Base-by-base conservation (phyloP, 2,329 filamentous ascomycete species). In the Diatrype stigma region DNA sequence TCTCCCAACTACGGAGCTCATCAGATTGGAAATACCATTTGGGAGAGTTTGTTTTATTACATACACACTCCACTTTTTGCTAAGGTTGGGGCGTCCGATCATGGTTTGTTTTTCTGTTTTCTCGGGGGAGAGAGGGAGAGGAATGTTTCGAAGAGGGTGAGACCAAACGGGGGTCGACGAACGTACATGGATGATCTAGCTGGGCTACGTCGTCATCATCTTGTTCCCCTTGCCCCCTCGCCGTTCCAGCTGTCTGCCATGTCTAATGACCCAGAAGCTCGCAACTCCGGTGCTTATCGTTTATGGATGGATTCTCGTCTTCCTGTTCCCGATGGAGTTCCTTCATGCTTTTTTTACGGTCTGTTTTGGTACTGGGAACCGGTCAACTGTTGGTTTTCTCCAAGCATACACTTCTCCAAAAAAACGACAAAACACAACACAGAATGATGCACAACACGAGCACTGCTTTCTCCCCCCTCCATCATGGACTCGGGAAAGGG, bases 11-110 rank as follows among this genome's bases (percentile, higher is more conserved):
- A 26, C n/a, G 5, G 57, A 57, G 57, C 63, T 73, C 72, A 71
- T 75, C 75, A 78, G 73, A 79, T 77, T 79, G 76, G 70, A 70
- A 62, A 68, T 63, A 71, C 70, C 70, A 71, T 71, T 71, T 67
- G 74, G 74, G 73, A 73, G 73, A 70, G 52, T 37, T 16, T 14
- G 52, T 37, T 16, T 14, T 62, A 58, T 63, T 67, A 63, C 61
- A 54, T 60, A 61, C 49, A 57, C 61, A 69, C 72, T 76, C 73
- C 74, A 71, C 74, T 78, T 76, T 37, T 76, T 58, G 63, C 51
- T 63, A 69, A 76, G 73, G 73, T 77, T 77, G 74, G 74, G 12
- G 34, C 34, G n/a, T 37, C 72, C 70, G 70, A 73, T 68, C 70
- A 66, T 70, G 73, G 67, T 70, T 70, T 64, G 63, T 56, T 55